Base-by-base conservation (phyloP, 2,329 filamentous ascomycete species). In the Rhinocladiella similis region DNA sequence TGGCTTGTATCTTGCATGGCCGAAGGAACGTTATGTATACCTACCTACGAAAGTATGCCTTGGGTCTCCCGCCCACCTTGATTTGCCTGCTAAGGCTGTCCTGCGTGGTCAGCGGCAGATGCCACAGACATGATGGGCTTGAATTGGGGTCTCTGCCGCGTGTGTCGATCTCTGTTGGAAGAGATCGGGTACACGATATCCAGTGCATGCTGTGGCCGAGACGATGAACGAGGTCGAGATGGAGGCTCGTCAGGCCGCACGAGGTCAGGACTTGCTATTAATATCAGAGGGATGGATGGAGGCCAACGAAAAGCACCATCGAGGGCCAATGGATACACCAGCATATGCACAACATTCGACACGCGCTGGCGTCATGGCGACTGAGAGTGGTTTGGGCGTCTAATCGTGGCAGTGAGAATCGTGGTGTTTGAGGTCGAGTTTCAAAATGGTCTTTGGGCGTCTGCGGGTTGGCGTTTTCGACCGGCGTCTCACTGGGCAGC, bases 121-220 rank as follows among this genome's bases (percentile, higher is more conserved):
- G 57, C 57, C 57, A 60, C 57, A 60, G 53, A 56, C 50, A 47
- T 46, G 33, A 36, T 46, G n/a, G 48, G 47, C 57, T 54, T 47
- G 53, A 53, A 50, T 45, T 48, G 29, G 14, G 1, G 22, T 33
- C 14, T 19, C 16, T 19, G 36, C 19, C 7, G 25, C 47, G 56
- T 42, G 49, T 42, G 54, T 48, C 38, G 53, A 35, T 33, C 48
- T 25, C 41, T 47, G 27, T 38, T 50, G 50, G 5, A 36, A 51
- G 7, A 47, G 33, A 10, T n/a, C 47, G 53, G n/a, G 7, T 41
- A 45, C 50, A 49, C 25, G n/a, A 56, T 29, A 35, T 35, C 54
- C 57, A 60, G 45, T 60, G 14, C 57, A 51, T 51, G 50, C 45
- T 14, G 14, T 13, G 27, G 22, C 36, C 5, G 29, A 22, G 20